These are phyloP conservation scores for Leptosphaerulina australis DNA, from an alignment of 2,329 filamentous ascomycete genomes.

Conservation along the genomic window DNA sequence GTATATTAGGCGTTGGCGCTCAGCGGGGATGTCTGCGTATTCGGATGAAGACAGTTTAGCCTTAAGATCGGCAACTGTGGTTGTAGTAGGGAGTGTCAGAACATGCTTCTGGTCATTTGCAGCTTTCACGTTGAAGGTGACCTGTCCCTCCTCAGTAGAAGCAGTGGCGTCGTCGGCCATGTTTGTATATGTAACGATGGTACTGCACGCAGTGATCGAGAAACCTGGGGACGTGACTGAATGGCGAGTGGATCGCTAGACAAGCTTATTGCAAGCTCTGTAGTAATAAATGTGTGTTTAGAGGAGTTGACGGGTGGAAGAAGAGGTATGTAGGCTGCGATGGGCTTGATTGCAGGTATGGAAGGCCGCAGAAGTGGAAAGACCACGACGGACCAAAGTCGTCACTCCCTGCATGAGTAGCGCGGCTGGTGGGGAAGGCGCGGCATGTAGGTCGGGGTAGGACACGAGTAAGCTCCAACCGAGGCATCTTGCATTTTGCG, in stretches of 20 bases:
- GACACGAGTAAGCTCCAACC: conserved; percentile 19
- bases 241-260: background rate
- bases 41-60: conserved; percentile 80
- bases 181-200: conserved; percentile 18
- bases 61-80: conserved; percentile 86
- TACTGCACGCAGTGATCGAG: conserved; percentile 5
- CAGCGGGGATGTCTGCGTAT: conserved; percentile 83
- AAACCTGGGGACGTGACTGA: conserved; percentile 2
- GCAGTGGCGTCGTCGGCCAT: conserved; percentile 70
- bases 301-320: conserved; percentile 1
- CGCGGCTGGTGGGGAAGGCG: conserved; percentile 18
- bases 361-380: conserved; percentile 40
- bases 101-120: conserved; percentile 86
- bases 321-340: background rate
- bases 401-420: conserved; percentile 28
- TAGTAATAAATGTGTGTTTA: conserved; percentile 13
- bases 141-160: conserved; percentile 68
- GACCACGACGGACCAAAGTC: conserved; percentile 17
- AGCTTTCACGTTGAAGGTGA: conserved; percentile 98
- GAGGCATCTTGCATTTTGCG: conserved; percentile 29
- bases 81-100: conserved; percentile 77
- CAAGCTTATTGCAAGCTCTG: background rate
- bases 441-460: conserved; percentile 19
- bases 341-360: conserved; percentile 26
- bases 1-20: conserved; percentile 95